Conservation (phyloP, 2,329 filamentous ascomycete species). For the Colletotrichum karsti region DNA sequence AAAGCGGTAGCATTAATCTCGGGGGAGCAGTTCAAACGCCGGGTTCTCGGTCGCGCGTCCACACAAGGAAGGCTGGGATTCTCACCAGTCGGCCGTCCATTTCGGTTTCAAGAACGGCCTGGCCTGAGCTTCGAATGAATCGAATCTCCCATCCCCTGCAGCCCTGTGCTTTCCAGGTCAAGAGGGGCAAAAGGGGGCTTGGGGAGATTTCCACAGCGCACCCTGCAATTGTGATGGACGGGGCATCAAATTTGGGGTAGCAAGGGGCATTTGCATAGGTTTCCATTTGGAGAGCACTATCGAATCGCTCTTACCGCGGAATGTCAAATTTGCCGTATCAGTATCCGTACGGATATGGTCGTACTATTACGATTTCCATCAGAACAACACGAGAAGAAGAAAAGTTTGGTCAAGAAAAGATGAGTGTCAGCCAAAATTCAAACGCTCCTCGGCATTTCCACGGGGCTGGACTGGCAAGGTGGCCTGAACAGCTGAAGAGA, state of each 20-base stretch:
- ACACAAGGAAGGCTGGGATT: conserved; percentile 1
- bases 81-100: not conserved
- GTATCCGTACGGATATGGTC: not conserved
- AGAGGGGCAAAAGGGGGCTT: conserved; percentile 15
- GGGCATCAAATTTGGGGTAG: not conserved
- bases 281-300: not conserved
- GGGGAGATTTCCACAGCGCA: not conserved
- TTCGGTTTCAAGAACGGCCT: not conserved
- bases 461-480: not conserved
- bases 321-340: conserved; percentile 1
- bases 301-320: conserved; percentile 3
- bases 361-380: not conserved
- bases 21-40: not conserved
- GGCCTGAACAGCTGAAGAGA: not conserved
- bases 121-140: conserved; percentile 2
- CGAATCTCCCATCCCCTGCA: conserved; percentile 12
- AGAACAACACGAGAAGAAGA: not conserved
- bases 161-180: conserved; percentile 12
- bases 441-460: not conserved
- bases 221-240: not conserved
- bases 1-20: conserved; percentile 1
- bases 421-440: not conserved
- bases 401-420: not conserved
- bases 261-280: not conserved
- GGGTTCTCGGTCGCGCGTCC: conserved; percentile 1